phyloP scores from a whole-genome alignment of 371 early-diverging fungal genomes.

The Mortierella sp. region DNA sequence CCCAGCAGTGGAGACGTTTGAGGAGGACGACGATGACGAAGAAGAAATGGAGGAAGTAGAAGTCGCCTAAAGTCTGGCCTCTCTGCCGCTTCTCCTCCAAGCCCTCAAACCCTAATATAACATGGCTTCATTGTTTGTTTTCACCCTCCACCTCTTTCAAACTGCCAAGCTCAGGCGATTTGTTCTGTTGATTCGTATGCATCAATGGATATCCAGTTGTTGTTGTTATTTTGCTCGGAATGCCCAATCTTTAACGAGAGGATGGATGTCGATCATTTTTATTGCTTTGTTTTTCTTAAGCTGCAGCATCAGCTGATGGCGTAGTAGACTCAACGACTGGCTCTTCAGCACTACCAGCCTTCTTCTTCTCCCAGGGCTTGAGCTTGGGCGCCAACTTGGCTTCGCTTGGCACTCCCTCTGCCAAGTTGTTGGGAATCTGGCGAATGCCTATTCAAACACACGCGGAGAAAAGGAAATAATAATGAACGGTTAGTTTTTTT shows the following conservation, averaged over 20 bases:
- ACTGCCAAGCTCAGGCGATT: neutral
- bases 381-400: constrained; percentile 60
- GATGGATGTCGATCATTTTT: too few species aligned
- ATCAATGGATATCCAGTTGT: neutral
- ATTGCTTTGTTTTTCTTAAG: neutral
- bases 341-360: neutral
- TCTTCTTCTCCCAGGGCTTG: constrained; percentile 67
- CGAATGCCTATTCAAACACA: constrained; percentile 58
- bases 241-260: too few species aligned
- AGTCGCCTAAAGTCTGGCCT: constrained; percentile 9
- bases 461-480: neutral
- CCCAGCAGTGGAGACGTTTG: constrained; percentile 2
- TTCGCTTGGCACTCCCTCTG: constrained; percentile 64
- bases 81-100: neutral
- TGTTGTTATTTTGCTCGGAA: neutral
- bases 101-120: neutral
- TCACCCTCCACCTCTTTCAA: neutral
- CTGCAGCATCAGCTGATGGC: neutral
- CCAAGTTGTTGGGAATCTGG: constrained; percentile 68
- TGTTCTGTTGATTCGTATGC: neutral
- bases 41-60: constrained; percentile 44
- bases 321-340: neutral
- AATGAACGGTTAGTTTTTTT: neutral
- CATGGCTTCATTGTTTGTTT: neutral
- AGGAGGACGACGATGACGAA: constrained; percentile 22